Evolutionary conservation across 148 eudicot genomes (phyloP), one percentile per base, ranked within the genome.

Genomic region (Chenopodium berlandieri): DNA sequence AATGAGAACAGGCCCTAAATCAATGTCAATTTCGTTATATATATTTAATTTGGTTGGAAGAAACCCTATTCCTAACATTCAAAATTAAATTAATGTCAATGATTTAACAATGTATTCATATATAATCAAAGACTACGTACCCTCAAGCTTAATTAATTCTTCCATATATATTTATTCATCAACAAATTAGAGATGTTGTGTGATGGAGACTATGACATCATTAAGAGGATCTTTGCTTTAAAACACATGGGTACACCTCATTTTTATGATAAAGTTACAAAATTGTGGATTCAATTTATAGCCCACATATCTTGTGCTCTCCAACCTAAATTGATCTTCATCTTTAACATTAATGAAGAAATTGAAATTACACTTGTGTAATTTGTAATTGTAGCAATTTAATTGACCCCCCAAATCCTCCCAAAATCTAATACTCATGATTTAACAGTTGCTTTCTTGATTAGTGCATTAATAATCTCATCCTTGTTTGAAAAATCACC

Each of bases 331-430:
- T 70, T 70, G 76, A 63, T 31, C 7, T 5, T 37, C 69, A 79
- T 44, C 56, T 77, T 58, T 56, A 77, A 65, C 71, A 77, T 44
- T 63, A 63, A 25, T 66, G 40, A 78, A 25, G 32, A 8, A 4
- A 22, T 73, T 31, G 7, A 4, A 22, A 44, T 73, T 62, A 20
- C 10, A 5, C 66, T 62, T n/a, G 17, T 17, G 75, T 32, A 7
- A 22, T 20, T 72, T 72, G 32, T 34, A 22, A 46, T 10, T 34
- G 11, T 30, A 32, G 75, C 46, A 72, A 44, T 60, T 77, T 48
- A 11, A 40, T 77, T 78, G 85, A 83, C 84, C 84, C 84, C 84
- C 81, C 76, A 71, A 82, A 82, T 82, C 80, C 71, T 60, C 69
- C 80, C 71, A 77, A 82, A 73, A 82, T 82, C 84, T 52, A 77